Evolutionary conservation across 371 early-diverging fungal genomes (phyloP), one percentile per base, ranked within the genome.

Genomic region (Conidiobolus incongruus): DNA sequence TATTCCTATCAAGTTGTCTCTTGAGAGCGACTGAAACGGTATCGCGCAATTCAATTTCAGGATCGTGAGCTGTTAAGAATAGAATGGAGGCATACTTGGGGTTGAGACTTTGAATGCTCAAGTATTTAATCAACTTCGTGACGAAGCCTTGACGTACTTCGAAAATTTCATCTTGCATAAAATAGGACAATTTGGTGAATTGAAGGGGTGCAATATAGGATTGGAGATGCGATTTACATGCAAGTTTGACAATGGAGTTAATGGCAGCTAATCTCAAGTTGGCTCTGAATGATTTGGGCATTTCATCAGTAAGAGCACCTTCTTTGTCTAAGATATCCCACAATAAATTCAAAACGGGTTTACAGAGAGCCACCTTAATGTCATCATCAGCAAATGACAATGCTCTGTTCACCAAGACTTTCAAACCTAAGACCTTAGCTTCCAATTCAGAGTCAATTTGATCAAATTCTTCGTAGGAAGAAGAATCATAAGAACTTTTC

Each of bases 61-160:
- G 84, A 38, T 95, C 96, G 49, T 82, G 77, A 0, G 91, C 93
- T 2, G 70, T 75, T 20, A 90, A 52, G 47, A 81, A 68, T 35
- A 91, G 50, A 1, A 77, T 50, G 7, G 81, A 58, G 31, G 77
- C 50, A 45, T 71, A 90, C 5, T 82, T 68, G 23, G 68, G 54
- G 40, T 74, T 77, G 0, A 92, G 51, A 11, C 63, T 62, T 29
- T 63, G 52, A 1, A 50, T 37, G 5, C 66, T 64, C 19, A 92
- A 56, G 26, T 72, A 67, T 30, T 66, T 71, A 50, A 85, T 66
- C 35, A 95, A 59, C 40, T 71, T 70, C 13, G 69, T 61, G 11
- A 75, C 68, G 44, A 90, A 70, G 0, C 59, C 57, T 32, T 67
- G 63, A n/a, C 96, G 81, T 12, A 90, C 86, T 44, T 81, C 66